Evolutionary conservation across 2,329 filamentous ascomycete species (phyloP), one percentile per base, ranked within the genome.

Genomic region (Stachybotrys chlorohalonatus): DNA sequence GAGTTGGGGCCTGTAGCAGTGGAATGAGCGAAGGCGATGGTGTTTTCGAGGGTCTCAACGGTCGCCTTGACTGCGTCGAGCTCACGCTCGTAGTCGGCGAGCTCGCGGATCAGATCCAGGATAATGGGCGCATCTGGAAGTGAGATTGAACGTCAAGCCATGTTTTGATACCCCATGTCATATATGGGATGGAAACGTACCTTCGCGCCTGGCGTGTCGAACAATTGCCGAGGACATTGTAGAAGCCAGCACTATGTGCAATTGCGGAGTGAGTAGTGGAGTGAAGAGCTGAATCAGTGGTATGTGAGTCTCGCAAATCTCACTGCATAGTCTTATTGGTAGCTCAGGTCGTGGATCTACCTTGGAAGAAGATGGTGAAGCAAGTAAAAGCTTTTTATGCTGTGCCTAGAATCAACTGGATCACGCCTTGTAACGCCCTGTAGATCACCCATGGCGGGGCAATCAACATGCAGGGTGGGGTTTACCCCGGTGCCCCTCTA

Each of bases 71-170:
- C 90, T 60, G 78, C 73, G 62, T 85, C 75, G 3, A 85, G 75
- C 64, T 88, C 87, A 31, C 93, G 84, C 70, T 96, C 91, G 75
- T 96, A 96, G 62, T 85, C 82, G 61, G 93, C 93, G 8, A 97
- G 84, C 66, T 91, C 93, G 54, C 84, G 81, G 72, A 97, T 91
- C 65, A 96, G 78, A 60, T 78, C 73, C 31, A 96, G 82, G 68
- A 97, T 96, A n/a, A 78, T 76, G 30, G 85, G 82, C 55, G 95
- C 83, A 65, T 97, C 93, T 95, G 60, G 15, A 8, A 30, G 13
- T n/a, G 31, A 32, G 31, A 58, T 42, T 13, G 36, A 42, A 5
- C 36, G 36, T 42, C 13, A 42, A 42, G 36, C 36, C 36, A 42
- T 13, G 16, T 13, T 52, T 47, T 32, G 36, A 16, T 32, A 3